These are phyloP conservation scores for Rostrohypoxylon terebratum DNA, from an alignment of 495 filamentous ascomycete genomes.

Conservation along the genomic window DNA sequence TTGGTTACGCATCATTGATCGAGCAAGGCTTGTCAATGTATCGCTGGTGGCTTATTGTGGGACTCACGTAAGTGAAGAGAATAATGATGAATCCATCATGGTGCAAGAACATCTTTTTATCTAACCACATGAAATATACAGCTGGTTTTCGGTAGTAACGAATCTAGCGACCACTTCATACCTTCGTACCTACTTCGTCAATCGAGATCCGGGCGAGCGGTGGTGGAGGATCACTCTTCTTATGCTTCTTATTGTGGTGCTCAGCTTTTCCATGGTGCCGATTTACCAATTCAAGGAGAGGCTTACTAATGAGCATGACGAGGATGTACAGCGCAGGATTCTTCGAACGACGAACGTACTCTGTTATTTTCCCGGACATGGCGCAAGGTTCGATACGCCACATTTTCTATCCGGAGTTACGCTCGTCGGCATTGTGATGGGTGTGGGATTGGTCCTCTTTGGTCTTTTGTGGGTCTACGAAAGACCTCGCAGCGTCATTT, in stretches of 20 bases:
- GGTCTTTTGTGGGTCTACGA: constrained; percentile 37
- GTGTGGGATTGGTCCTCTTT: constrained; percentile 18
- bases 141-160: constrained; percentile 44
- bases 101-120: constrained; percentile 1
- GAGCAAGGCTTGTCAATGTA: constrained; percentile 42
- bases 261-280: constrained; percentile 43
- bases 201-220: constrained; percentile 36
- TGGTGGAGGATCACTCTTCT: constrained; percentile 36
- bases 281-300: constrained; percentile 41
- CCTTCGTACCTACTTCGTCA: constrained; percentile 35
- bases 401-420: constrained; percentile 30
- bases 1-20: constrained; percentile 30
- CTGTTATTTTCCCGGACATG: constrained; percentile 39
- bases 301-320: constrained; percentile 41
- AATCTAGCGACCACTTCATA: constrained; percentile 42
- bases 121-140: constrained; percentile 14
- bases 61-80: constrained; percentile 39
- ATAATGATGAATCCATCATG: not conserved
- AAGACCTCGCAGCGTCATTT: constrained; percentile 36
- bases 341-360: constrained; percentile 38
- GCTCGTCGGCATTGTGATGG: constrained; percentile 37
- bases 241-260: constrained; percentile 31
- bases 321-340: constrained; percentile 27
- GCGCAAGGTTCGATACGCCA: constrained; percentile 29
- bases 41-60: constrained; percentile 47